Percentiles rank a stretch among this genome's conserved stretches.
Evolutionary conservation across 331 rosid species (phyloP).

Genomic region (Ulmus americana): DNA sequence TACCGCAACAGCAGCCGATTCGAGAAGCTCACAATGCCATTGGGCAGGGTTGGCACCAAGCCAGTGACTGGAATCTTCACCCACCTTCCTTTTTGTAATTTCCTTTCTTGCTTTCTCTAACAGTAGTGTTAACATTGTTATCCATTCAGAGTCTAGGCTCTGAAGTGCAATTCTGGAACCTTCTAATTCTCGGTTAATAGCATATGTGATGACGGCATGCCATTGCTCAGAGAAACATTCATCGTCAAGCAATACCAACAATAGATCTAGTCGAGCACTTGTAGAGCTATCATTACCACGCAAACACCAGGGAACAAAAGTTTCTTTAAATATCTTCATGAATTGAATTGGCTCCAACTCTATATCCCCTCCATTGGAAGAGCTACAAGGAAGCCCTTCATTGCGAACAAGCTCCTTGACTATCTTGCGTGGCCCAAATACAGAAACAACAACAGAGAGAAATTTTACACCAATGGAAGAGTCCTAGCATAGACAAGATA

Average conservation of each 20-base stretch:
- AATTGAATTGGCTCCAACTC: conserved; percentile 41
- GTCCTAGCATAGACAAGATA: conserved; percentile 44
- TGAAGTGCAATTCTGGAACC: conserved; percentile 35
- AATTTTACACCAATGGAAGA: conserved; percentile 61
- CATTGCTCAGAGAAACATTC: conserved; percentile 78
- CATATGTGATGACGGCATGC: conserved; percentile 52
- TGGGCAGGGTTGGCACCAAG: conserved; percentile 39
- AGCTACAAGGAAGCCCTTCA: conserved; percentile 27
- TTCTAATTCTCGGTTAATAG: conserved; percentile 28
- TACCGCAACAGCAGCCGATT: conserved; percentile 59
- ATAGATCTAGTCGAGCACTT: conserved; percentile 61
- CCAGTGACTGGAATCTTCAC: conserved; percentile 31
- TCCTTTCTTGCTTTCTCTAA: conserved; percentile 58
- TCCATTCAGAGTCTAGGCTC: conserved; percentile 40
- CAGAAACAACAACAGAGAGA: conserved; percentile 54
- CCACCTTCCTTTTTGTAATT: conserved; percentile 37
- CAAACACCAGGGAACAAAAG: conserved; percentile 88
- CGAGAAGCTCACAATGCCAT: conserved; percentile 71
- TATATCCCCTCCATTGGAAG: conserved; percentile 31
- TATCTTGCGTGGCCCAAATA: conserved; percentile 72
- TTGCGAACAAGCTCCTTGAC: conserved; percentile 46
- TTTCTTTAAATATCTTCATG: conserved; percentile 62
- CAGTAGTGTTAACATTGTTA: conserved; percentile 61
- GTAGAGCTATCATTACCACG: conserved; percentile 42
- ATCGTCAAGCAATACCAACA: conserved; percentile 72